phyloP scores from a whole-genome alignment of 352 stramenopile genomes.

The Thraustotheca clavata region DNA sequence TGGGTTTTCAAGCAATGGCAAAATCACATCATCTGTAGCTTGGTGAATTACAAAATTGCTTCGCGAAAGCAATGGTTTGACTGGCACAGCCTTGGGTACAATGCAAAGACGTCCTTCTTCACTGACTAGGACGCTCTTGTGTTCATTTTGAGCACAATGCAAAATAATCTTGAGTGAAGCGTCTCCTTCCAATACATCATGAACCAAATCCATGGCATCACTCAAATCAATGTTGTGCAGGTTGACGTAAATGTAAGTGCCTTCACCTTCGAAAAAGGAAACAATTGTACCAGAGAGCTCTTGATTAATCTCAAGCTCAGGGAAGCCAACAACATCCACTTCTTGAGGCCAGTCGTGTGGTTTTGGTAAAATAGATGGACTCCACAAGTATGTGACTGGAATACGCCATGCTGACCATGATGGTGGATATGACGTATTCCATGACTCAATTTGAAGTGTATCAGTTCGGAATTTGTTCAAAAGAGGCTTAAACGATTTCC shows the following conservation, averaged over 20 bases:
- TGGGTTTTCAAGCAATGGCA: not conserved
- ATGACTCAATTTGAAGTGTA: constrained; percentile 39
- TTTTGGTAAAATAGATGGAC: constrained; percentile 40
- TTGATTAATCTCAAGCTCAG: constrained; percentile 28
- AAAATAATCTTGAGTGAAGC: not conserved
- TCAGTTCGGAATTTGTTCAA: constrained; percentile 46
- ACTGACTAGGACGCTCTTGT: not conserved
- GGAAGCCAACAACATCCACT: constrained; percentile 44
- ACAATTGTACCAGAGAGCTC: too few species aligned
- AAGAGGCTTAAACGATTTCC: constrained; percentile 35
- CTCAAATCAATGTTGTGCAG: not conserved
- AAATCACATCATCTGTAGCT: not conserved
- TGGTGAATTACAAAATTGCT: constrained; percentile 1
- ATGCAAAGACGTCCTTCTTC: not conserved
- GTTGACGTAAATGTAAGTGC: constrained; percentile 6
- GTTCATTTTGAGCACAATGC: not conserved
- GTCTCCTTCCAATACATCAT: not conserved
- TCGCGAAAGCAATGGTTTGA: not conserved
- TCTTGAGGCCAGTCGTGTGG: constrained; percentile 53
- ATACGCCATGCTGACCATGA: constrained; percentile 37
- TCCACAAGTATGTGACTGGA: constrained; percentile 74
- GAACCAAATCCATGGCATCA: not conserved
- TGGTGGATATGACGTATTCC: constrained; percentile 30
- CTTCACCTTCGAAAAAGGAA: too few species aligned
- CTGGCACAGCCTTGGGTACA: not conserved